Percentiles rank a stretch among this genome's conserved stretches.
phyloP scores from a whole-genome alignment of 805 yeast genomes.

The Candida hispaniensis region DNA sequence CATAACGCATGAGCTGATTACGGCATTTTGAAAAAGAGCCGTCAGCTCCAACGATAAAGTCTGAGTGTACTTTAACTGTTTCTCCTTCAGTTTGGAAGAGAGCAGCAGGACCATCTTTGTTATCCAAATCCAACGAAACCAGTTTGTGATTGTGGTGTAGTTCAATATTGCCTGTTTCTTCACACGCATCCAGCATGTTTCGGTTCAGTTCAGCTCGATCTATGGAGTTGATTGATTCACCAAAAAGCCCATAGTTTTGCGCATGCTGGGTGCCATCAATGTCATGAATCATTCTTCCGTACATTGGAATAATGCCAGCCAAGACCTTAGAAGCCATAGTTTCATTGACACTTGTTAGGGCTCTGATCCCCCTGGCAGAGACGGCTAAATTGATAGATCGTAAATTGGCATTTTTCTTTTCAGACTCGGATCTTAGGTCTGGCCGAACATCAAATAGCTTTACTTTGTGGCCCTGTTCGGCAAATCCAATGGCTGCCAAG shows the following conservation, averaged over 20 bases:
- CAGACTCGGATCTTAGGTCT: conserved; percentile 45
- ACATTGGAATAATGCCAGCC: conserved; percentile 65
- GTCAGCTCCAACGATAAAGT: conserved; percentile 71
- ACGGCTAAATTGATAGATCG: conserved; percentile 78
- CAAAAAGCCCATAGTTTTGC: conserved; percentile 69
- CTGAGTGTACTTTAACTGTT: conserved; percentile 28
- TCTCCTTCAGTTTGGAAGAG: conserved; percentile 20
- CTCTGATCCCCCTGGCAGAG: conserved; percentile 70
- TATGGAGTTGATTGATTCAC: conserved; percentile 77
- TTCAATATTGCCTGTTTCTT: conserved; percentile 35
- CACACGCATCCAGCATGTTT: conserved; percentile 53
- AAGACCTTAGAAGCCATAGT: conserved; percentile 47
- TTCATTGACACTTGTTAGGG: conserved; percentile 52
- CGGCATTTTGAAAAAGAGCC: conserved; percentile 74
- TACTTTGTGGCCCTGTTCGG: conserved; percentile 61
- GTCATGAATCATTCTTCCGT: conserved; percentile 84
- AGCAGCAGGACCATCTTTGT: conserved; percentile 8
- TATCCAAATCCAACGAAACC: conserved; percentile 31
- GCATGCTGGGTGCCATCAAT: conserved; percentile 48
- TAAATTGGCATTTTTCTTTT: conserved; percentile 20
- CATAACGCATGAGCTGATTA: conserved; percentile 50
- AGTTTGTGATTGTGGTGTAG: conserved; percentile 50
- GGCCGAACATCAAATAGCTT: conserved; percentile 58
- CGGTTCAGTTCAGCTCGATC: conserved; percentile 64
- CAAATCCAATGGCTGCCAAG: conserved; percentile 69